A percentile compares a stretch with the other conserved stretches of the same genome.
Conservation (phyloP, 83 land plant genomes). For the Isoetes engelmannii region DNA sequence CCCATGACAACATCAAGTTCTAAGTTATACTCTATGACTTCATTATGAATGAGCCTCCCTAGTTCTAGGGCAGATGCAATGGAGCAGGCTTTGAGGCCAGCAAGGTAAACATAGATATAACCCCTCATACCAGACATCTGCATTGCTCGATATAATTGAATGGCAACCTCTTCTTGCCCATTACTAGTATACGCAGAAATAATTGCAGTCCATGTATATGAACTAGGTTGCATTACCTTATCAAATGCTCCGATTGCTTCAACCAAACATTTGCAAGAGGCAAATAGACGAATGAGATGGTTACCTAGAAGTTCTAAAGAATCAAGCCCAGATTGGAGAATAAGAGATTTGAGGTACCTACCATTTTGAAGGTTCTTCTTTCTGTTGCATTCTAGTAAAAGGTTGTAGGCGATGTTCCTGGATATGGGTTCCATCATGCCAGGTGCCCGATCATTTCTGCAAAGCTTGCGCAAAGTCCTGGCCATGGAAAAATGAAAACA, state of each 20-base stretch:
- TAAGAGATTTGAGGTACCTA: background rate
- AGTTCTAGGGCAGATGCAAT: background rate
- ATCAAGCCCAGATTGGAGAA: background rate
- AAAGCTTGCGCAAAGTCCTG: too few species aligned
- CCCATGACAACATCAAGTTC: constrained; percentile 1
- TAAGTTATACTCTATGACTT: background rate
- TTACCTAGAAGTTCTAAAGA: background rate
- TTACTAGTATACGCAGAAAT: constrained; percentile 2
- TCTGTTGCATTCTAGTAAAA: too few species aligned
- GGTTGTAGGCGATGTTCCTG: too few species aligned
- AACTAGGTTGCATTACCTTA: background rate
- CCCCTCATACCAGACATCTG: background rate
- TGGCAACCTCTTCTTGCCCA: background rate
- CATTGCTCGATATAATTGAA: background rate
- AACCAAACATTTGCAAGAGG: background rate
- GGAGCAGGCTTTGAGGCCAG: constrained; percentile 10
- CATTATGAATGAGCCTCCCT: constrained; percentile 2
- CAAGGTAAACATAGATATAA: constrained; percentile 6
- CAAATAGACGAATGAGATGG: constrained; percentile 2
- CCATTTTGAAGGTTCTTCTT: background rate
- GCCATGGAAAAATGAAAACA: too few species aligned
- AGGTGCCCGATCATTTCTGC: too few species aligned
- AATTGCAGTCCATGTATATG: constrained; percentile 5
- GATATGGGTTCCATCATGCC: too few species aligned
- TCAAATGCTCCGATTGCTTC: constrained; percentile 6